phyloP scores from a whole-genome alignment of 2,329 filamentous ascomycete species.

The Exophiala dermatitidis region DNA sequence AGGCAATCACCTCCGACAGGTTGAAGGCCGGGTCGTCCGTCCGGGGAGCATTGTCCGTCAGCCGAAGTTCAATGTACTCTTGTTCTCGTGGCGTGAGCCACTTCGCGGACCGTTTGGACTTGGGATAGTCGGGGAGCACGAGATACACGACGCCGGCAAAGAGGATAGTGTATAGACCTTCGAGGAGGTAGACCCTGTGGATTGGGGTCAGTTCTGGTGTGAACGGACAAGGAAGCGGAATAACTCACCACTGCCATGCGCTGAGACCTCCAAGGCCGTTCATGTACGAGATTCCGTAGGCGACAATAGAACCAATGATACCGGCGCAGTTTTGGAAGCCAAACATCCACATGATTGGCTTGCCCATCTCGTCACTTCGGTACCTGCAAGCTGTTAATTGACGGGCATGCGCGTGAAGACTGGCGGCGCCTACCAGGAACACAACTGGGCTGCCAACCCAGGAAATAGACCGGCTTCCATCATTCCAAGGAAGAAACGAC shows the following conservation, averaged over 20 bases:
- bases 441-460: constrained; percentile 38
- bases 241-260: constrained; percentile 26
- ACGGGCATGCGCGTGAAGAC: neutral
- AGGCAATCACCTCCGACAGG: constrained; percentile 34
- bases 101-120: constrained; percentile 36
- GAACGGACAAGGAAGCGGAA: neutral
- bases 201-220: neutral
- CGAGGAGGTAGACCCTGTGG: constrained; percentile 38
- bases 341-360: constrained; percentile 41
- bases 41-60: constrained; percentile 39
- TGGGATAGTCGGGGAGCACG: constrained; percentile 42
- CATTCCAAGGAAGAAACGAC: constrained; percentile 38
- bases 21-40: constrained; percentile 38
- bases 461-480: constrained; percentile 42
- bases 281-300: constrained; percentile 27
- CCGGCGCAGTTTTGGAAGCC: constrained; percentile 34
- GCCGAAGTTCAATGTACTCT: constrained; percentile 43
- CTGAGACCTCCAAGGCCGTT: constrained; percentile 24
- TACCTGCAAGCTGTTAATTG: constrained; percentile 32
- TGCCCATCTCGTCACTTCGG: constrained; percentile 40
- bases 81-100: constrained; percentile 45
- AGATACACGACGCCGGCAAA: constrained; percentile 36
- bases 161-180: constrained; percentile 39
- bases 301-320: constrained; percentile 33
- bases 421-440: constrained; percentile 3